Conservation (phyloP, 441 rosid genomes). For the Manihot esculenta region DNA sequence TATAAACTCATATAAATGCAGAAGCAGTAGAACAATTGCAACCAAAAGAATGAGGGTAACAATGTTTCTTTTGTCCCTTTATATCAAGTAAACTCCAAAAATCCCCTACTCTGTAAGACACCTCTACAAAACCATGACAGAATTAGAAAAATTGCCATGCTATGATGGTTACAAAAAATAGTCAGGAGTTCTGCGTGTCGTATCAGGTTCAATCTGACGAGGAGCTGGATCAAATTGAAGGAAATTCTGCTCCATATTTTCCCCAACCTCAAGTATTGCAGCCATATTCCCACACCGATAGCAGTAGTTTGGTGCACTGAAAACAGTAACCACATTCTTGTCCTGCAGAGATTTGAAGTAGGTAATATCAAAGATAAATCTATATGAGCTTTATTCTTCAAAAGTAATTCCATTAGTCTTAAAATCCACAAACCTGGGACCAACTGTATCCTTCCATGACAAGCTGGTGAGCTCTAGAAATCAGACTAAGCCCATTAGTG, state of each 20-base stretch:
- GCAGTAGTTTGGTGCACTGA: conserved; percentile 98
- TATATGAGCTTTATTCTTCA: not conserved
- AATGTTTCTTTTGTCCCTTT: conserved; percentile 30
- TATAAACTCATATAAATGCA: conserved; percentile 35
- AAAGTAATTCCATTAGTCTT: not conserved
- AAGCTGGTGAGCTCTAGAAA: conserved; percentile 71
- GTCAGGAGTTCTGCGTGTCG: conserved; percentile 96
- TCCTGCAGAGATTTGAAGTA: conserved; percentile 46
- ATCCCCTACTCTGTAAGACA: conserved; percentile 32
- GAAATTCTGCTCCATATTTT: conserved; percentile 97
- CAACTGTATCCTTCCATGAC: conserved; percentile 75
- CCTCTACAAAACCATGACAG: conserved; percentile 49
- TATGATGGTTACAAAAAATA: conserved; percentile 75
- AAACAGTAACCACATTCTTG: conserved; percentile 95
- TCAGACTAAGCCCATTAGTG: conserved; percentile 57
- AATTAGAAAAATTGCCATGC: conserved; percentile 26
- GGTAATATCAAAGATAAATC: not conserved
- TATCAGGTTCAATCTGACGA: conserved; percentile 92
- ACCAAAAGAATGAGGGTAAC: conserved; percentile 39
- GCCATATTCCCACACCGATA: conserved; percentile 99
- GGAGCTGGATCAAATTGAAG: conserved; percentile 99
- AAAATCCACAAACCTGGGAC: conserved; percentile 49
- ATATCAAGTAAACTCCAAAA: conserved; percentile 28
- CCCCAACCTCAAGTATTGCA: conserved; percentile 96
- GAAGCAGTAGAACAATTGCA: conserved; percentile 18